A percentile compares a stretch with the other conserved stretches of the same genome.
These are phyloP conservation scores for Trapa bicornis DNA, from an alignment of 345 rosid genomes.

Conservation along the genomic window DNA sequence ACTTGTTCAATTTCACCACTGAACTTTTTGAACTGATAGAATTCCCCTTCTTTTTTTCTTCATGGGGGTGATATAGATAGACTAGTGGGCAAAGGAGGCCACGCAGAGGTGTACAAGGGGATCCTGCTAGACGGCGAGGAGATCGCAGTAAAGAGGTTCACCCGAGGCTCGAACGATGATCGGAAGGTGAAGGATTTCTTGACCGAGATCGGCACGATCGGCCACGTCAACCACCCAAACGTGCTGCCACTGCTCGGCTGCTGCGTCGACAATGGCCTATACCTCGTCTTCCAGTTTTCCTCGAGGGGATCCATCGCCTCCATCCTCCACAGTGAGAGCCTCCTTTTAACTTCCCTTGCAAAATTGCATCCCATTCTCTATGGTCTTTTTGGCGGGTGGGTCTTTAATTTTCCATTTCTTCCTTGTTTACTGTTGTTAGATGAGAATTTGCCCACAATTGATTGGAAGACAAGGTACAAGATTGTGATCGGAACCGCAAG, in stretches of 20 bases:
- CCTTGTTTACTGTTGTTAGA: slow-evolving; percentile 19
- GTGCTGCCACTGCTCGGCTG: slow-evolving; percentile 48
- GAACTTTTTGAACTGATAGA: no score
- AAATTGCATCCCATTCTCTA: neutral
- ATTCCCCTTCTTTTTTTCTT: neutral
- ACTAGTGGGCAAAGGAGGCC: slow-evolving; percentile 83
- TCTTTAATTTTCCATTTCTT: no score
- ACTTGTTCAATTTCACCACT: no score
- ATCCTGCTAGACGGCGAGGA: slow-evolving; percentile 29
- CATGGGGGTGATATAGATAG: neutral
- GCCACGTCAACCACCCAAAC: slow-evolving; percentile 79
- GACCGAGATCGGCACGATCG: slow-evolving; percentile 87
- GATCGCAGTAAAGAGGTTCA: slow-evolving; percentile 76
- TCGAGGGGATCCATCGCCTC: slow-evolving; percentile 86
- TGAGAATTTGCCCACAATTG: slow-evolving; percentile 32
- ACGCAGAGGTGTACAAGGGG: slow-evolving; percentile 52
- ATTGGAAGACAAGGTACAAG: slow-evolving; percentile 68
- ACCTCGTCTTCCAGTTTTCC: slow-evolving; percentile 72
- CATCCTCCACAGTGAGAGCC: slow-evolving; percentile 60
- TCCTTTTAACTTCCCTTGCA: neutral
- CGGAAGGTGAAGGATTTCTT: slow-evolving; percentile 85
- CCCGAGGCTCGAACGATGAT: slow-evolving; percentile 56
- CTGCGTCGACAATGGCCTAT: slow-evolving; percentile 33
- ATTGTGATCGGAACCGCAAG: slow-evolving; percentile 73
- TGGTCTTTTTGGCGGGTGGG: neutral